Evolutionary conservation across 2,329 filamentous ascomycete species (phyloP).

Genomic region (Cercospora zeina): DNA sequence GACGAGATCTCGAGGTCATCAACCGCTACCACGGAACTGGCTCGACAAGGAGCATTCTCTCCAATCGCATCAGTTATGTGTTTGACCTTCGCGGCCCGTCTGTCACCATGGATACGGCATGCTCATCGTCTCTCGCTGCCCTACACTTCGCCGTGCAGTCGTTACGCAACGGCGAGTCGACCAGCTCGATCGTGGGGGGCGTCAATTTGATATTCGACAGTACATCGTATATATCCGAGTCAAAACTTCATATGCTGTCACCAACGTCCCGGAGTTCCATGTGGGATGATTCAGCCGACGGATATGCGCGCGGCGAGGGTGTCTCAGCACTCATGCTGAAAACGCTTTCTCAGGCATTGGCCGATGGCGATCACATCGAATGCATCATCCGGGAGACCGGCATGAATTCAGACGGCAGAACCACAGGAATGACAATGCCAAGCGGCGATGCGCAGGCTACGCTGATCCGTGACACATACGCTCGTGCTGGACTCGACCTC

Average conservation of each 20-base stretch:
- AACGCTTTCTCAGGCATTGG: conserved; percentile 50
- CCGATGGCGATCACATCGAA: conserved; percentile 50
- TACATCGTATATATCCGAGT: conserved; percentile 21
- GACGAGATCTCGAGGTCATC: conserved; percentile 27
- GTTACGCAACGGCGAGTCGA: conserved; percentile 36
- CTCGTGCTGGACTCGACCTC: conserved; percentile 32
- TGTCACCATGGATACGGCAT: conserved; percentile 47
- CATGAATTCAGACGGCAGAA: conserved; percentile 43
- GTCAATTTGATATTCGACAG: conserved; percentile 35
- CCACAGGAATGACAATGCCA: conserved; percentile 45
- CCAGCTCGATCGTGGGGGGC: conserved; percentile 27
- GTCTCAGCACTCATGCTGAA: conserved; percentile 56
- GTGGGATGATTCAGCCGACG: conserved; percentile 47
- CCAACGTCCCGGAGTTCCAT: conserved; percentile 36
- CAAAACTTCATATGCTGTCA: conserved; percentile 28
- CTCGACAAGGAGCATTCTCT: conserved; percentile 26
- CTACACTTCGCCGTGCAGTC: conserved; percentile 40
- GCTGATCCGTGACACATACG: conserved; percentile 44
- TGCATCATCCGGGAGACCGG: conserved; percentile 43
- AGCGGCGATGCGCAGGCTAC: conserved; percentile 41
- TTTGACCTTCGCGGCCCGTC: conserved; percentile 32
- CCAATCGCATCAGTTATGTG: conserved; percentile 33
- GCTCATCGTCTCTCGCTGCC: conserved; percentile 46
- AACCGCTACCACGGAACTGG: conserved; percentile 32
- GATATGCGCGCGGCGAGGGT: conserved; percentile 58